Percentiles rank a stretch among this genome's conserved stretches.
Conservation (phyloP, 306 rosid genomes). For the Boehmeria nivea region DNA sequence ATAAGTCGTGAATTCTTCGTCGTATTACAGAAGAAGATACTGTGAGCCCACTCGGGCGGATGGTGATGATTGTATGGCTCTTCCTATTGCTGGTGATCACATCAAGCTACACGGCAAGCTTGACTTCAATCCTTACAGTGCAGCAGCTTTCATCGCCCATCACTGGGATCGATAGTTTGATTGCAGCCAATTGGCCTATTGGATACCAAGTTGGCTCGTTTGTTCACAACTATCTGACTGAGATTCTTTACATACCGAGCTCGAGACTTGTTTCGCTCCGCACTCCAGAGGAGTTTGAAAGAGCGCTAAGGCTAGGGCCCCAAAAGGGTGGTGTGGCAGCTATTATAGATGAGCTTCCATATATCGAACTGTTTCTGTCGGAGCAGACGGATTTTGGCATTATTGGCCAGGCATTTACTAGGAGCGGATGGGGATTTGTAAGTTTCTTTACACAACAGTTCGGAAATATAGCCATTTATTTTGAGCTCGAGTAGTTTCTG, state of each 20-base stretch:
- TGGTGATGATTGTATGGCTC: constrained; percentile 97
- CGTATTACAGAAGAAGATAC: constrained; percentile 72
- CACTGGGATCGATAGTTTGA: constrained; percentile 81
- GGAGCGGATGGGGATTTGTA: constrained; percentile 97
- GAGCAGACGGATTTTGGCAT: constrained; percentile 64
- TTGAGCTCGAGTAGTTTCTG: too few relatives aligned
- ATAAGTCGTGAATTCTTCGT: constrained; percentile 17
- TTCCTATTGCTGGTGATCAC: constrained; percentile 91
- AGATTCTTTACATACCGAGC: constrained; percentile 49
- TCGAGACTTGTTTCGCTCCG: constrained; percentile 74
- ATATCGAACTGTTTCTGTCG: constrained; percentile 75
- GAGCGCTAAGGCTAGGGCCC: constrained; percentile 72
- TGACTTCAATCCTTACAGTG: constrained; percentile 92
- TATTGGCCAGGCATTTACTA: constrained; percentile 77
- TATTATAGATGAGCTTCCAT: constrained; percentile 79
- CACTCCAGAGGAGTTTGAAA: constrained; percentile 76
- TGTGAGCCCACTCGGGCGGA: constrained; percentile 64
- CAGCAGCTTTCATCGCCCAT: constrained; percentile 85
- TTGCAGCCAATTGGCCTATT: constrained; percentile 64
- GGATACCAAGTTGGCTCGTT: constrained; percentile 97
- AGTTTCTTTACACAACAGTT: constrained; percentile 34
- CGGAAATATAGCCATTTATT: too few relatives aligned
- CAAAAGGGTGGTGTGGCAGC: constrained; percentile 83
- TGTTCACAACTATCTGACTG: constrained; percentile 70
- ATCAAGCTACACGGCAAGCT: constrained; percentile 88